Evolutionary conservation across 768 basidiomycete genomes (phyloP), one percentile per base, ranked within the genome.

Genomic region (Suillus subaureus): DNA sequence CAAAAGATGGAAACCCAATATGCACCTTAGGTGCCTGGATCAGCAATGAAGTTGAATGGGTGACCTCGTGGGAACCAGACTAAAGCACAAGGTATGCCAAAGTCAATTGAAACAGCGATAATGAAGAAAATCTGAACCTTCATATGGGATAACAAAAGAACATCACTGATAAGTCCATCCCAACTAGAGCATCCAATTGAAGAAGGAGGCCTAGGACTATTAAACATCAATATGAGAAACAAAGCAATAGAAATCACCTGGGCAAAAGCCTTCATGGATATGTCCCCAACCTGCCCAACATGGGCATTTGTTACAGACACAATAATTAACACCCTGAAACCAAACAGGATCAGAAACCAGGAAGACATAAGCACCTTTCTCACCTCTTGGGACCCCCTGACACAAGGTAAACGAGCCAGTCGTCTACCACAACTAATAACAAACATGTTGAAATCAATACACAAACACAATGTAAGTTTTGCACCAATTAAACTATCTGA

Each of bases 51-150:
- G 60, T 69, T 0, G 49, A 73, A 0, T 3, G 68, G 0, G 28
- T 60, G 0, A 60, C 69, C 16, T 58, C 70, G 0, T 74, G 74
- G 72, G 57, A 55, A 1, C 65, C 70, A 0, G 0, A 72, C 73
- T 0, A 68, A 66, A 15, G 77, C 75, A 0, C 78, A 77, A 56
- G 74, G 73, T 0, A 79, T 79, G 77, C 77, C 76, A 4, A 28
- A 51, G 1, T 33, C 63, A 0, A 56, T 74, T 0, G 68, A 71
- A 4, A 28, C 61, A 11, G 21, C 18, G 1, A 9, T 45, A 3
- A 45, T 3, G n/a, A 45, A 45, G 4, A n/a, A 21, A n/a, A 45
- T 45, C 0, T 1, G 2, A 67, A 60, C 54, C 1, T 77, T 77
- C 52, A 47, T 74, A 0, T 74, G 73, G 72, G n/a, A n/a, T n/a